Evolutionary conservation across 164 flowering plant species (phyloP), one percentile per base, ranked within the genome.

Genomic region (Macadamia tetraphylla): DNA sequence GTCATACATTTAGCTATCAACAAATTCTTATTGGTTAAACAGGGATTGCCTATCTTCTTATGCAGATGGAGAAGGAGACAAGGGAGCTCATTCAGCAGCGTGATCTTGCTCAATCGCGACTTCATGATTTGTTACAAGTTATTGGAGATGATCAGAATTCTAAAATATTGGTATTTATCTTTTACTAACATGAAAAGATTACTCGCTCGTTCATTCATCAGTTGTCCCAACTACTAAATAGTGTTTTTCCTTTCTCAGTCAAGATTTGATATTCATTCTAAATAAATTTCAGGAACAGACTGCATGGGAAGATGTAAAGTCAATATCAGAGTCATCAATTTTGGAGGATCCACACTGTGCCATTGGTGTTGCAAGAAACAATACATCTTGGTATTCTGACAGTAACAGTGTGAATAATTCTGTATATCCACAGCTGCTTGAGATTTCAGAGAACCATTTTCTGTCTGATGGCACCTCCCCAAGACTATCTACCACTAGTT

Each of bases 31-130:
- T 62, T 29, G 48, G 3, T n/a, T 71, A 35, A 82, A 71, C 8
- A 43, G 70, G 60, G 64, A 61, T 63, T 18, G 23, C 29, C 12
- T 77, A 63, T 9, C 59, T 53, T 46, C 17, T 70, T 66, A 9
- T 80, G 58, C 84, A 95, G 99, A 81, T 95, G 95, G 97, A 86
- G 76, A 88, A 84, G 75, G 95, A 89, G 81, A 82, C 89, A 31
- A 78, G 77, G 77, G 95, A 89, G 75, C 77, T 92, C 67, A 85
- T 73, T 17, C 80, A 79, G 80, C 95, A 89, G 68, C 74, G 92
- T 40, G 92, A 92, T 82, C 82, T 91, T 71, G 93, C 93, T 80
- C 86, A 92, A 80, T 91, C 93, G 49, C 86, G 91, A 58, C 81
- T 92, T 74, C 81, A 95, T 74, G 92, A 91, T 79, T 73, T 90